These are phyloP conservation scores for Medicago lupulina DNA, from an alignment of 306 rosid genomes.

Conservation along the genomic window DNA sequence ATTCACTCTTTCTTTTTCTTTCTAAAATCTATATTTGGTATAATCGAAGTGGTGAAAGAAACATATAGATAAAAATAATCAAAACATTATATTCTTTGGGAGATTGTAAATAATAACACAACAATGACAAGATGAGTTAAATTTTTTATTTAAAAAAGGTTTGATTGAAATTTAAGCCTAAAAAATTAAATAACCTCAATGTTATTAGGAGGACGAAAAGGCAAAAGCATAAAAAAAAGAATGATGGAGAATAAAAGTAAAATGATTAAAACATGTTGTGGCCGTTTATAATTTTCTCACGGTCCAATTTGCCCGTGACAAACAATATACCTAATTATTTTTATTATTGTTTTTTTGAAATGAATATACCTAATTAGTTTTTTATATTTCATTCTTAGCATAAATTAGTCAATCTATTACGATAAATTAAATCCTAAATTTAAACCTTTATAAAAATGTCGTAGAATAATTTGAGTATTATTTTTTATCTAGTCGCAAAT, in stretches of 20 bases:
- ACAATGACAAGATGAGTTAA: neutral
- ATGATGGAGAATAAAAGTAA: neutral
- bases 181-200: neutral
- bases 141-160: neutral
- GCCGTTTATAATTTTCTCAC: no score
- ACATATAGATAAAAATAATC: neutral
- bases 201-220: constrained; percentile 28
- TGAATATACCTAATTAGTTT: no score
- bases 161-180: neutral
- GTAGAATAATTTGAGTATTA: no score
- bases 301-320: no score
- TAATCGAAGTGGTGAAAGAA: neutral
- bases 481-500: no score
- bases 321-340: neutral
- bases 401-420: no score
- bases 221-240: constrained; percentile 34
- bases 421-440: no score
- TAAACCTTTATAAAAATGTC: no score
- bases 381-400: no score
- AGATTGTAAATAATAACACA: neutral
- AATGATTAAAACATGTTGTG: no score
- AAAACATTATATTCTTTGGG: neutral
- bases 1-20: neutral
- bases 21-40: neutral
- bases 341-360: no score